phyloP scores from a whole-genome alignment of 2,329 filamentous ascomycete species.

The Epichloe aotearoae region DNA sequence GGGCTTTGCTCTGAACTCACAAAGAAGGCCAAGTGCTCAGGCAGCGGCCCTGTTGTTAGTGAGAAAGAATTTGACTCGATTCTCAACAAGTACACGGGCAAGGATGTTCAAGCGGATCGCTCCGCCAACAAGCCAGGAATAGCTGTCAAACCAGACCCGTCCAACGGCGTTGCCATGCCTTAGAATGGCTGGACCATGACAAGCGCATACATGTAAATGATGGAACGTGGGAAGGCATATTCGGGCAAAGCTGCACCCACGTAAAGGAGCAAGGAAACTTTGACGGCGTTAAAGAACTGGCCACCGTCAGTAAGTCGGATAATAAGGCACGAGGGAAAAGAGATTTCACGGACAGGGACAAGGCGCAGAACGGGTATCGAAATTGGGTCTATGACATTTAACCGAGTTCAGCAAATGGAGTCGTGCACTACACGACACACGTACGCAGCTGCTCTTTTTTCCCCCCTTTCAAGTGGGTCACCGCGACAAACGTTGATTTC shows the following conservation, averaged over 20 bases:
- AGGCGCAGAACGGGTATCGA: neutral
- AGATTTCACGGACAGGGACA: neutral
- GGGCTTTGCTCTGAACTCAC: constrained; percentile 83
- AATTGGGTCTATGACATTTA: neutral
- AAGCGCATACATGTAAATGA: neutral
- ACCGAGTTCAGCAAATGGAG: too few species aligned
- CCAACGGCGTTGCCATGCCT: constrained; percentile 7
- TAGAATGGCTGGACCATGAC: neutral
- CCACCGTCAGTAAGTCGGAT: neutral
- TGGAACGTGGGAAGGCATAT: neutral
- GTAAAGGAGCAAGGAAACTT: neutral
- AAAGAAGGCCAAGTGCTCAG: constrained; percentile 90
- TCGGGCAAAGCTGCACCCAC: neutral
- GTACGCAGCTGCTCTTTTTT: too few species aligned
- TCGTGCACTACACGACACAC: too few species aligned
- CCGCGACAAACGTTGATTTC: too few species aligned
- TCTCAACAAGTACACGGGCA: constrained; percentile 49
- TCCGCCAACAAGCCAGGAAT: constrained; percentile 44
- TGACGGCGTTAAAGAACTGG: neutral
- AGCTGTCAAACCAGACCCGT: constrained; percentile 24
- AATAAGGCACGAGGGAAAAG: neutral
- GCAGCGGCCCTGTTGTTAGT: constrained; percentile 77
- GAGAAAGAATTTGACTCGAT: constrained; percentile 78
- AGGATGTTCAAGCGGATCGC: constrained; percentile 21
- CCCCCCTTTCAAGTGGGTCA: too few species aligned